These are phyloP conservation scores for Macrophomina tecta DNA, from an alignment of 2,329 filamentous ascomycete genomes.

Conservation along the genomic window DNA sequence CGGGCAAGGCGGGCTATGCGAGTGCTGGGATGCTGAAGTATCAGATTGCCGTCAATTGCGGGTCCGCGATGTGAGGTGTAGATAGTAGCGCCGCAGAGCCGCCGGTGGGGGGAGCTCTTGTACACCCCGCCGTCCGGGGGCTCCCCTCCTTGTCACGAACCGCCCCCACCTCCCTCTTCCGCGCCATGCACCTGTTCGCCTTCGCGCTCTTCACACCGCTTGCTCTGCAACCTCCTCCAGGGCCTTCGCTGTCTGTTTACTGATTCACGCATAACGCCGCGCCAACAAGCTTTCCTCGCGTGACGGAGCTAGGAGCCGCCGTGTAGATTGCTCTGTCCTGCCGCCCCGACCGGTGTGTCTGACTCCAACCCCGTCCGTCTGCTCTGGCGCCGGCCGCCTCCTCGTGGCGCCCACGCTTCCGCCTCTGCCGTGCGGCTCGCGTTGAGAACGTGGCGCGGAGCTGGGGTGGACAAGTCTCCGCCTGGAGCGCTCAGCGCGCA, in stretches of 20 bases:
- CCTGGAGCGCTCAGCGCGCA: conserved; percentile 11
- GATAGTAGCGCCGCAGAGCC: conserved; percentile 13
- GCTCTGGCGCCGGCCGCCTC: background rate
- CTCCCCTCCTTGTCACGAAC: conserved; percentile 9
- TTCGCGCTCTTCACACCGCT: background rate
- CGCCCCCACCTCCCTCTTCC: background rate
- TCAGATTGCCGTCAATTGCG: background rate
- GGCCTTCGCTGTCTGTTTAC: background rate
- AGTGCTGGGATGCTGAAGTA: background rate
- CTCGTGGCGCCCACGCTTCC: background rate
- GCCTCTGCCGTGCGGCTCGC: background rate
- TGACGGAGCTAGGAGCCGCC: background rate
- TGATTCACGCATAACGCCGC: background rate
- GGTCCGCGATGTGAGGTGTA: background rate
- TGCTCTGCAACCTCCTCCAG: background rate
- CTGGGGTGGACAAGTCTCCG: background rate
- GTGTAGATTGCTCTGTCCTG: background rate
- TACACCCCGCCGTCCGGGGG: background rate
- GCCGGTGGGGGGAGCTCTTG: background rate
- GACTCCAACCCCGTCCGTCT: background rate
- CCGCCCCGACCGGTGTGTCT: background rate
- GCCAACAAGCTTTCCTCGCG: background rate
- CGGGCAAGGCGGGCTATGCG: background rate
- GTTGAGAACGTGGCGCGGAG: background rate
- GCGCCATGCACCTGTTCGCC: background rate